Evolutionary conservation across 176 grass and related monocot genomes (phyloP), one percentile per base, ranked within the genome.

Genomic region (Zea luxurians): DNA sequence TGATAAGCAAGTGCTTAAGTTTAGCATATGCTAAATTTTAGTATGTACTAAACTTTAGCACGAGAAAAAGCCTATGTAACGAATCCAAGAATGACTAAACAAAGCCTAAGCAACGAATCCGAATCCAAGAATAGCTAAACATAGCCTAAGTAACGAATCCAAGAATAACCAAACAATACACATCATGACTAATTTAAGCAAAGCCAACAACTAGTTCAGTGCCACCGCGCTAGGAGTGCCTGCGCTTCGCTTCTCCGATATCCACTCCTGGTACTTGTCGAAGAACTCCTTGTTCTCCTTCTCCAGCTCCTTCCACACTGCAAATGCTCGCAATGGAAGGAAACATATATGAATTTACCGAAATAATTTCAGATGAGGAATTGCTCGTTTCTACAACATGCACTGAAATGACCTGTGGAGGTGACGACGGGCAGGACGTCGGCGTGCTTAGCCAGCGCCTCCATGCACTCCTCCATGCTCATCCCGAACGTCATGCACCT

Each of bases 401-500:
- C 8, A 8, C 6, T 18, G 53, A 8, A 10, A 46, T 8, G 54
- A 58, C 93, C 93, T 82, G 93, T 97, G 16, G 93, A 97, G 27
- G 93, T 90, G 74, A 97, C 83, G 64, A 80, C 69, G 0, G 93
- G 88, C 52, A 75, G 86, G 21, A 97, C 79, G 43, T 93, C 79
- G 62, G 93, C 93, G 76, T 82, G 93, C 80, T 88, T 84, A 41
- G 85, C 58, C 41, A 97, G 85, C 64, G 83, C 77, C 57, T 90
- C 90, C 82, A 90, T 84, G 83, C 90, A 97, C 85, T 97, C 93
- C 68, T 97, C 93, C 90, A 97, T 90, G 90, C 77, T 93, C 93
- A 97, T 93, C 77, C 88, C 88, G 61, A 90, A 93, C 57, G 89
- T 76, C 68, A 97, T 84, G 73, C 93, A 97, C 38, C 48, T 88